Base-by-base conservation (phyloP, 1,139 yeast species). In the Debaryomyces singareniensis region DNA sequence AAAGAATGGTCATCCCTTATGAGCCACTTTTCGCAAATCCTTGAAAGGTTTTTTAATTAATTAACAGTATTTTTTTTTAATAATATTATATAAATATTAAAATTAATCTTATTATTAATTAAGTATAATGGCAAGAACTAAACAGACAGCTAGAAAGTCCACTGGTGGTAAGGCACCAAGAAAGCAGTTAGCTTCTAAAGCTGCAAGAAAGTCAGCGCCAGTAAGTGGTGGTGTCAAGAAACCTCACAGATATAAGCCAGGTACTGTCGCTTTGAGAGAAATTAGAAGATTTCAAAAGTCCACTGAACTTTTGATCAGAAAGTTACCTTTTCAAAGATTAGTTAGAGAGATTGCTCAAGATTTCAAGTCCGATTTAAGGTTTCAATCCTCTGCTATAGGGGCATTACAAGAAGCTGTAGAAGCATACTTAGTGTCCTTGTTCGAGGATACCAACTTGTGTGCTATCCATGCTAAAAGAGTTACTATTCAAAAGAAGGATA, bases 161-260 rank as follows among this genome's bases (percentile, higher is more conserved):
- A 67, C 73, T 37, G 73, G 73, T 51, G 73, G 73, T 52, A 67
- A 67, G 47, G 73, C 73, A 29, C 73, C 73, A 49, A 67, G 73
- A 66, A 67, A 67, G 52, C 73, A 67, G 51, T 63, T 67, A 47
- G 73, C 73, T 36, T 67, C 72, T 35, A 67, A 67, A 52, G 73
- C 73, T 32, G 73, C 73, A 37, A 63, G 73, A 61, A 67, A 67
- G 49, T 66, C 72, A 23, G 73, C 73, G 35, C 73, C 73, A 49
- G 70, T 63, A 27, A 52, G 66, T 33, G 73, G 73, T 36, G 72
- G 73, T 56, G 73, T 67, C 41, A 67, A 67, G 57, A 67, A 67
- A 53, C 72, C 73, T 25, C 73, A 67, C 58, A 67, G 73, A 66
- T 67, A 66, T 56, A 67, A 67, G 64, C 73, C 73, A 45, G 72